Evolutionary conservation across 768 basidiomycete species (phyloP).

Genomic region (Lanmaoa rubissima): DNA sequence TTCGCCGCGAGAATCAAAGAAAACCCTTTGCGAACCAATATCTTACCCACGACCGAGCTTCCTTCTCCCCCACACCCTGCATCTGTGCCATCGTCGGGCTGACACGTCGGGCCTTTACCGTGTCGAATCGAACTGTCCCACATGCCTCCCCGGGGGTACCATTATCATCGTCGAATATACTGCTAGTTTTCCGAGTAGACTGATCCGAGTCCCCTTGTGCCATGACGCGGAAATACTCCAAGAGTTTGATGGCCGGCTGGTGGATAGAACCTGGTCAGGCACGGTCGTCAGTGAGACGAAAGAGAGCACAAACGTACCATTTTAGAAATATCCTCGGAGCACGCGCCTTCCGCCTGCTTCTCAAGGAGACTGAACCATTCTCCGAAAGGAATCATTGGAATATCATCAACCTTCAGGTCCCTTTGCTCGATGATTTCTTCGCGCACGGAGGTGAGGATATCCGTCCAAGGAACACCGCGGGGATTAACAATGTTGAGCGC

Average conservation of each 20-base stretch:
- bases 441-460: conserved; percentile 25
- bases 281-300: neutral
- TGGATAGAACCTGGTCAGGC: neutral
- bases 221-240: conserved; percentile 29
- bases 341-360: conserved; percentile 17
- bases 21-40: neutral
- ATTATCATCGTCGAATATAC: no score
- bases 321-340: neutral
- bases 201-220: neutral
- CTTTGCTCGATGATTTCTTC: conserved; percentile 12
- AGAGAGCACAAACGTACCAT: neutral
- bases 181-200: neutral
- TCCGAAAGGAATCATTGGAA: conserved; percentile 26
- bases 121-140: neutral
- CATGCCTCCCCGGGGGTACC: neutral
- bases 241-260: conserved; percentile 34
- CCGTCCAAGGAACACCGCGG: conserved; percentile 33
- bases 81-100: conserved; percentile 7
- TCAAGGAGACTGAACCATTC: conserved; percentile 34
- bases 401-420: conserved; percentile 1
- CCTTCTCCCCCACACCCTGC: neutral
- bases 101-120: neutral
- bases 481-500: conserved; percentile 38
- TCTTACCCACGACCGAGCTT: conserved; percentile 4
- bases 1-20: neutral